phyloP scores from a whole-genome alignment of 805 yeast species.

The Komagataella kurtzmanii region DNA sequence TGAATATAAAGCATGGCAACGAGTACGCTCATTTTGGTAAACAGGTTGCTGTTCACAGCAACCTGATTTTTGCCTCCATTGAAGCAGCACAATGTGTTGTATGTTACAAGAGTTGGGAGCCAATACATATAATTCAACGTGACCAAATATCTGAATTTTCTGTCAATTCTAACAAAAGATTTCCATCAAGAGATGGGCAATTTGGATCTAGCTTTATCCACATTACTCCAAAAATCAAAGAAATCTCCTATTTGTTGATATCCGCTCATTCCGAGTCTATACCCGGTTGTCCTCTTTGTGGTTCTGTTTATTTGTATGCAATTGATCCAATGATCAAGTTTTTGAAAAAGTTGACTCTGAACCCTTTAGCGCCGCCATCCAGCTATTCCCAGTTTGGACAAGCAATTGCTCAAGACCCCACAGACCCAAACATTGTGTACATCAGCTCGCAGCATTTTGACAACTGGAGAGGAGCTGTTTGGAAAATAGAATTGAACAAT shows the following conservation, averaged over 20 bases:
- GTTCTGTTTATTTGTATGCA: slow-evolving; percentile 21
- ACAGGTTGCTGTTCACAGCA: slow-evolving; percentile 13
- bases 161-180: slow-evolving; percentile 2
- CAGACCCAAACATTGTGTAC: slow-evolving; percentile 11
- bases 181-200: slow-evolving; percentile 10
- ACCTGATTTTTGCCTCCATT: slow-evolving; percentile 20
- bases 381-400: slow-evolving; percentile 11
- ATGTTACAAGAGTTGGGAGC: slow-evolving; percentile 11
- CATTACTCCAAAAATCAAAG: slow-evolving; percentile 8
- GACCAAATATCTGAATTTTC: background rate
- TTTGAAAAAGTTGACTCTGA: background rate
- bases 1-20: slow-evolving; percentile 3
- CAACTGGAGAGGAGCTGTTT: slow-evolving; percentile 32
- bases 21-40: slow-evolving; percentile 31
- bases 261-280: slow-evolving; percentile 16
- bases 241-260: slow-evolving; percentile 15
- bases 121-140: background rate
- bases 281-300: slow-evolving; percentile 20
- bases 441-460: slow-evolving; percentile 28
- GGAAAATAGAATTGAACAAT: slow-evolving; percentile 15
- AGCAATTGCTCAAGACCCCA: slow-evolving; percentile 3
- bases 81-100: slow-evolving; percentile 23
- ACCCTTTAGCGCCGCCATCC: slow-evolving; percentile 7
- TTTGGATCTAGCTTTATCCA: slow-evolving; percentile 14
- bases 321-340: background rate